Evolutionary conservation across 2,329 filamentous ascomycete species (phyloP).

Genomic region (Alternaria angustiovoidea): DNA sequence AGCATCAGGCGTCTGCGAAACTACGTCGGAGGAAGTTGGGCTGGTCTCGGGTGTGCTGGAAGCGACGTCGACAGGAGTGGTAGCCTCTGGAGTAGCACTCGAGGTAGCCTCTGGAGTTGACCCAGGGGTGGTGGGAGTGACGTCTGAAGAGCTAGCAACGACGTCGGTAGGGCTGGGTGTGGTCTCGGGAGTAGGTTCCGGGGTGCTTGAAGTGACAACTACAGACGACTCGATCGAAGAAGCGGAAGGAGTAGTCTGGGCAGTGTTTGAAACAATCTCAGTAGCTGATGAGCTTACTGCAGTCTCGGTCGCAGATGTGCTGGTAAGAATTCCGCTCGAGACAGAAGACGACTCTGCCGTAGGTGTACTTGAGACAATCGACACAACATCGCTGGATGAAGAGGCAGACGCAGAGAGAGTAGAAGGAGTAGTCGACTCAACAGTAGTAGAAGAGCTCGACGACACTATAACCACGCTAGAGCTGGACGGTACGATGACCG

Average conservation of each 20-base stretch:
- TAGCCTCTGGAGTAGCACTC: not conserved
- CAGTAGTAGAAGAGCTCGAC: not conserved
- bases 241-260: constrained; percentile 8
- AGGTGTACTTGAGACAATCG: not conserved
- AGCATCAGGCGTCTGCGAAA: not conserved
- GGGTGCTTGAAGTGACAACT: not conserved
- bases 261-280: not conserved
- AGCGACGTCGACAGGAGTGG: not conserved
- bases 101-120: not conserved
- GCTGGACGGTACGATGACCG: not conserved
- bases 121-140: not conserved
- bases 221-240: not conserved
- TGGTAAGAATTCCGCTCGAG: not conserved
- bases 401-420: not conserved
- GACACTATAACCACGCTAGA: not conserved
- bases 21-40: not conserved
- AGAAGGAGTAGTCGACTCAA: not conserved
- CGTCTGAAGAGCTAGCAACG: not conserved
- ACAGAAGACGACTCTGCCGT: not conserved
- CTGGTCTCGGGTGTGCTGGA: not conserved
- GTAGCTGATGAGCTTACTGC: not conserved
- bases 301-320: not conserved
- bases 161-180: not conserved
- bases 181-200: not conserved
- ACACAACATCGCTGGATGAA: not conserved